Conservation (phyloP, 2,329 filamentous ascomycete species). For the Sclerotinia trifoliorum region DNA sequence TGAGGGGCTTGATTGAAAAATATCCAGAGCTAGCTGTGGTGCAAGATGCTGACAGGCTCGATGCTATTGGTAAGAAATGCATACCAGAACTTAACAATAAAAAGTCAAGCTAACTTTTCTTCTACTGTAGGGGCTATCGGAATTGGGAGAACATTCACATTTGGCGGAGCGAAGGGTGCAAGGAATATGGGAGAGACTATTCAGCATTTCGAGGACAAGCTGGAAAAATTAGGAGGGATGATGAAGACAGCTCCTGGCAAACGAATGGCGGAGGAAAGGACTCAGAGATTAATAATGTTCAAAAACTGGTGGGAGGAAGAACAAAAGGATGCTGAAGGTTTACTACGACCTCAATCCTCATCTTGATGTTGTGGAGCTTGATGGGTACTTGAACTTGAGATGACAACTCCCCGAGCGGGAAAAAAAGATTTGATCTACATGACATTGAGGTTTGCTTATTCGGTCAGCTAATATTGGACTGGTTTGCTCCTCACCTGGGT, state of each 20-base stretch:
- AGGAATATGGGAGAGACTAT: slow-evolving; percentile 64
- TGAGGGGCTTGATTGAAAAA: slow-evolving; percentile 55
- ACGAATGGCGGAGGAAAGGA: slow-evolving; percentile 53
- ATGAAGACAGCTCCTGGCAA: slow-evolving; percentile 62
- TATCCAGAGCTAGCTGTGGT: slow-evolving; percentile 81
- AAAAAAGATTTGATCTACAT: not conserved
- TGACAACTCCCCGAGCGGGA: not conserved
- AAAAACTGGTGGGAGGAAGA: slow-evolving; percentile 60
- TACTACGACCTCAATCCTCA: slow-evolving; percentile 25
- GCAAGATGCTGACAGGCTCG: slow-evolving; percentile 91
- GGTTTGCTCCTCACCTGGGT: not conserved
- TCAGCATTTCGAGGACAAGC: slow-evolving; percentile 75
- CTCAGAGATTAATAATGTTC: slow-evolving; percentile 52
- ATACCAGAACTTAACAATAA: not conserved
- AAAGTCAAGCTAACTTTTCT: not conserved
- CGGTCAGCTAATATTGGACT: not conserved
- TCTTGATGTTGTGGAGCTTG: not conserved
- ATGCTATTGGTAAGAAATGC: slow-evolving; percentile 59
- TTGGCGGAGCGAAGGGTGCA: slow-evolving; percentile 61
- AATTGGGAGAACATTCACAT: slow-evolving; percentile 76
- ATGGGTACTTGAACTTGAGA: not conserved
- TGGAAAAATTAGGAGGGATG: slow-evolving; percentile 61
- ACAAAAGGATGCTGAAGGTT: slow-evolving; percentile 37
- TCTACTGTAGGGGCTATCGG: slow-evolving; percentile 68
- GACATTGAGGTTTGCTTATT: not conserved